A percentile compares a stretch with the other conserved stretches of the same genome.
Conservation (phyloP, 1,284 basidiomycete genomes). For the Bondarzewia mesenterica region DNA sequence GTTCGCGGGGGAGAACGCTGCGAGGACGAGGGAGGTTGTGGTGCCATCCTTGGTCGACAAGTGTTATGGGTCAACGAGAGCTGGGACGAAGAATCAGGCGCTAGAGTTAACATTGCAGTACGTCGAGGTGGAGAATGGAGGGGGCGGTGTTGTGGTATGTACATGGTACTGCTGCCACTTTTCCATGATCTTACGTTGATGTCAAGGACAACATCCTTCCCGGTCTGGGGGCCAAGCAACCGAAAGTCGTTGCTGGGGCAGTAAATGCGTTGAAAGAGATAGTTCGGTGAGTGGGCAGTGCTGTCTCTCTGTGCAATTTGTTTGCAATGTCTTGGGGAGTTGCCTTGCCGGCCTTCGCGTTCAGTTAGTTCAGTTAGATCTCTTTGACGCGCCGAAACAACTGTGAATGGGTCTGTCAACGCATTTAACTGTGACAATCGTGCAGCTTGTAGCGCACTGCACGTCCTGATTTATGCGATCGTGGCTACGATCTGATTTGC, state of each 20-base stretch:
- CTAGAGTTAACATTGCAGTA: conserved; percentile 85
- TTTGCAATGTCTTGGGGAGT: too few species aligned
- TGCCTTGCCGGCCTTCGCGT: too few species aligned
- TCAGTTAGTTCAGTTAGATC: too few species aligned
- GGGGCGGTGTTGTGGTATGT: conserved; percentile 83
- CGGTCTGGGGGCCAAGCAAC: conserved; percentile 88
- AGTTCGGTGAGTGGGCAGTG: conserved; percentile 36
- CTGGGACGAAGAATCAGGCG: conserved; percentile 88
- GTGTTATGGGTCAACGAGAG: conserved; percentile 85
- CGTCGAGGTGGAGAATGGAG: conserved; percentile 90
- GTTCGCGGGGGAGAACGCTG: conserved; percentile 84
- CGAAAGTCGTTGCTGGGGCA: conserved; percentile 85
- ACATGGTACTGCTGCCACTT: conserved; percentile 15
- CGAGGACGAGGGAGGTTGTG: conserved; percentile 74
- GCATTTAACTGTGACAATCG: too few species aligned
- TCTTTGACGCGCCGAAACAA: too few species aligned
- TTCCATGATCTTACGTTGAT: conserved; percentile 4
- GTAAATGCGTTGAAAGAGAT: conserved; percentile 80
- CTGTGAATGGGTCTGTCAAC: too few species aligned
- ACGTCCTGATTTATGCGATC: too few species aligned
- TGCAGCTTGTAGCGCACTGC: too few species aligned
- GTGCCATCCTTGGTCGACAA: conserved; percentile 93
- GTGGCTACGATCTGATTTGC: too few species aligned
- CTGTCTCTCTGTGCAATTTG: too few species aligned
- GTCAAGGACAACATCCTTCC: conserved; percentile 74